Evolutionary conservation across 2,329 filamentous ascomycete species (phyloP).

Genomic region (Fusarium tricinctum): DNA sequence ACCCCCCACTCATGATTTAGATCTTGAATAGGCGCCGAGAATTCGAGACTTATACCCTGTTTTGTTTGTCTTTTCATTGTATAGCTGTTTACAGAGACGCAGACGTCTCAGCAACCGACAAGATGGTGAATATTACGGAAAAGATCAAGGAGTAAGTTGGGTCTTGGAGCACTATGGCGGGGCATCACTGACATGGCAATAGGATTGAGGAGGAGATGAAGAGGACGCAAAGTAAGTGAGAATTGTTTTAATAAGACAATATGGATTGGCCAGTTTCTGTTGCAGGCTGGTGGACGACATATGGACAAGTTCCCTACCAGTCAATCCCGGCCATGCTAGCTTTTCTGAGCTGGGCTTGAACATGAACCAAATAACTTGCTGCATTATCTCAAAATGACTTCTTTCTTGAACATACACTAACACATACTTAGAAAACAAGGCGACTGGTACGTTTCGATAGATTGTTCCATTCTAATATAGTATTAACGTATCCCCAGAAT

Average conservation of each 20-base stretch:
- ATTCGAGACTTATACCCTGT: slow-evolving; percentile 28
- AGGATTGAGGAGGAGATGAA: slow-evolving; percentile 99
- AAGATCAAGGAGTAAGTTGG: slow-evolving; percentile 96
- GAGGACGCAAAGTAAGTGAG: slow-evolving; percentile 90
- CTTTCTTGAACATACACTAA: slow-evolving; percentile 11
- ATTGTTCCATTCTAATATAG: background rate
- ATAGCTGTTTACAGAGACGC: slow-evolving; percentile 38
- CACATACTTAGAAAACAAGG: slow-evolving; percentile 87
- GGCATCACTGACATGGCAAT: slow-evolving; percentile 45
- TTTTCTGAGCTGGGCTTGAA: background rate
- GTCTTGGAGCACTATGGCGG: slow-evolving; percentile 6
- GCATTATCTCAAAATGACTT: background rate
- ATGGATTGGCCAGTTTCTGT: background rate
- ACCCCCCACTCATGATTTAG: slow-evolving; percentile 50
- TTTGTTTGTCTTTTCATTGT: slow-evolving; percentile 23
- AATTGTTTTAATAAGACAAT: background rate
- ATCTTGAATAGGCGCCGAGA: slow-evolving; percentile 31
- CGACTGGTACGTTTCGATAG: slow-evolving; percentile 79
- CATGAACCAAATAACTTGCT: background rate
- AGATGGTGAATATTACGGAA: slow-evolving; percentile 99
- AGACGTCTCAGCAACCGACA: slow-evolving; percentile 53
- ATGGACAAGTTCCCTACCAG: background rate
- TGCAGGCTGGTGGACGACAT: too few relatives aligned
- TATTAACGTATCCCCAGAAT: slow-evolving; percentile 72
- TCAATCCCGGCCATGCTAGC: background rate